phyloP scores from a whole-genome alignment of 2,329 filamentous ascomycete species.

The Penicillium psychrosexuale region DNA sequence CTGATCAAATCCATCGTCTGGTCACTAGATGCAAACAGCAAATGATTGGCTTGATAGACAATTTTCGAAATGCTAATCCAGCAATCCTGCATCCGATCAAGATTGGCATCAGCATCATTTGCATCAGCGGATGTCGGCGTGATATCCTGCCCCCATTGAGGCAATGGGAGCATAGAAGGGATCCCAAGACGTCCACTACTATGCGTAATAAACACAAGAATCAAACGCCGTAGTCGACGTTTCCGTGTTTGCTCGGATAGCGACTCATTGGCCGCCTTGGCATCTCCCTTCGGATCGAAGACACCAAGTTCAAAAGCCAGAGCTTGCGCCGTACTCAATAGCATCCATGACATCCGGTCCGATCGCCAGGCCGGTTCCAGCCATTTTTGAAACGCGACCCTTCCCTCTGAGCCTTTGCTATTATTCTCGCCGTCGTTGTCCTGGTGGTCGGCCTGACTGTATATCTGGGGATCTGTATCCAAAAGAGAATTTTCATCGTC shows the following conservation, averaged over 20 bases:
- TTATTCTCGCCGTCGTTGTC: constrained; percentile 42
- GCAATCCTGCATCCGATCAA: constrained; percentile 68
- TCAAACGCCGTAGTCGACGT: constrained; percentile 77
- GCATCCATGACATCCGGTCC: constrained; percentile 97
- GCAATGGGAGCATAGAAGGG: constrained; percentile 81
- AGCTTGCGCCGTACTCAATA: constrained; percentile 85
- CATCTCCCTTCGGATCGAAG: constrained; percentile 84
- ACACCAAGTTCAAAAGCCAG: constrained; percentile 92
- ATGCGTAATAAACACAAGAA: constrained; percentile 89
- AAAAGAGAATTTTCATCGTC: constrained; percentile 64
- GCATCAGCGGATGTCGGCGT: constrained; percentile 31
- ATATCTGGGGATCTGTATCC: constrained; percentile 65
- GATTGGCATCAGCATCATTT: constrained; percentile 35
- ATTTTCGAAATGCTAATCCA: constrained; percentile 92
- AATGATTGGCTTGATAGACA: constrained; percentile 87
- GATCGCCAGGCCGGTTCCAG: constrained; percentile 92
- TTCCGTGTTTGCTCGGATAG: constrained; percentile 67
- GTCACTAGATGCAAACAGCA: constrained; percentile 80
- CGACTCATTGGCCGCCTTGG: constrained; percentile 52
- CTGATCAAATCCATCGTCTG: constrained; percentile 87
- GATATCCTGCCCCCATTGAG: constrained; percentile 43
- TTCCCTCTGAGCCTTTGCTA: constrained; percentile 63
- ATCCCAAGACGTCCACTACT: constrained; percentile 89
- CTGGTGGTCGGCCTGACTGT: constrained; percentile 53
- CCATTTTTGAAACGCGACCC: constrained; percentile 84